Conservation (phyloP, 2,329 filamentous ascomycete species). For the Cordyceps cateniannulata region DNA sequence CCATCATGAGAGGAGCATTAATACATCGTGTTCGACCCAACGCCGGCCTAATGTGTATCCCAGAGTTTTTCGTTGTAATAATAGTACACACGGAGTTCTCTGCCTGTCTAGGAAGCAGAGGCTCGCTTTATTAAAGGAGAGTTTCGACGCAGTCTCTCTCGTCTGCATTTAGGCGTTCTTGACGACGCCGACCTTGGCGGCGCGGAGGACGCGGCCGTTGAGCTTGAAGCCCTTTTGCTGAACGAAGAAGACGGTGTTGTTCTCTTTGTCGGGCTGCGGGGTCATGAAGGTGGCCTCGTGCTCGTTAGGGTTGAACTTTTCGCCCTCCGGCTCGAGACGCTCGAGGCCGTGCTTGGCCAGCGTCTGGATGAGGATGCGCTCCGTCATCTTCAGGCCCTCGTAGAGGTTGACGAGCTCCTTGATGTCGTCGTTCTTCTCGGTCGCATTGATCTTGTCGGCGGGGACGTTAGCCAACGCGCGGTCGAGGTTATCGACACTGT, state of each 20-base stretch:
- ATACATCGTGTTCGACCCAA: constrained; percentile 29
- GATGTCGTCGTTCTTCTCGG: constrained; percentile 44
- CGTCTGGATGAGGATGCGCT: constrained; percentile 77
- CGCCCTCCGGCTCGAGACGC: constrained; percentile 73
- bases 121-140: neutral
- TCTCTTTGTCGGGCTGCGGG: constrained; percentile 78
- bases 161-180: constrained; percentile 56
- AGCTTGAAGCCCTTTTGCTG: constrained; percentile 95
- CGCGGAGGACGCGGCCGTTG: constrained; percentile 82
- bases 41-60: constrained; percentile 25
- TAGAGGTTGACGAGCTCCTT: constrained; percentile 75
- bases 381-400: constrained; percentile 92
- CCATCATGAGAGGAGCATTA: constrained; percentile 42
- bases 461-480: constrained; percentile 79
- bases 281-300: constrained; percentile 97
- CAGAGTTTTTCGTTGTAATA: constrained; percentile 22
- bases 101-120: neutral
- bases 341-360: constrained; percentile 92
- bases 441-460: constrained; percentile 58
- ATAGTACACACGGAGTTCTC: constrained; percentile 26
- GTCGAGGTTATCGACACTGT: constrained; percentile 95
- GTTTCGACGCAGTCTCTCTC: neutral
- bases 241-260: constrained; percentile 83
- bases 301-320: constrained; percentile 93
- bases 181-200: constrained; percentile 93